Evolutionary conservation across 2,329 filamentous ascomycete species (phyloP), one percentile per base, ranked within the genome.

Genomic region (Penicillium expansum): DNA sequence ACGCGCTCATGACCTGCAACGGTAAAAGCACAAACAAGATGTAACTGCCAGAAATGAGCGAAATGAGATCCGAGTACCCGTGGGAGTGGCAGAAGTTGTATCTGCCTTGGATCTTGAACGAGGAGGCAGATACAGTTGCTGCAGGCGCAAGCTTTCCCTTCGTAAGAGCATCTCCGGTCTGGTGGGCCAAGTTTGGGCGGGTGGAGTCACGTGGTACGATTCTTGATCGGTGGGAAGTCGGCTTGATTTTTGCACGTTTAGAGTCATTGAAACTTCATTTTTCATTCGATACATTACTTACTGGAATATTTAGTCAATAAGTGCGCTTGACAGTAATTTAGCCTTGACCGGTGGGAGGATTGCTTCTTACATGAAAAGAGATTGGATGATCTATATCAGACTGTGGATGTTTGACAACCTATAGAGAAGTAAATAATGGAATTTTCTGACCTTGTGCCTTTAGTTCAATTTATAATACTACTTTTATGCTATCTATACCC

Each of bases 1-100:
- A 51, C 56, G 22, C 55, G 56, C 56, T 55, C 56, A 58, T 58
- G 56, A 58, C 56, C 56, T 50, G 51, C 54, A 52, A 33, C 39
- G 45, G 45, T 45, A 35, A 44, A 44, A 53, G 56, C 39, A 39
- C 22, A 35, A 48, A 47, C 18, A 55, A 32, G n/a, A 50, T 45
- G n/a, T 39, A 33, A 35, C 22, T 13, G 44, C 14, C 39, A 38
- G 20, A 39, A 44, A 55, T 41, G 56, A 58, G 44, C 33, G 52
- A 45, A 29, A 27, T 24, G 22, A 35, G 27, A 49, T 50, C 24
- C 52, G 18, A 44, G 27, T 33, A 35, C 3, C 24, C 10, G 44
- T 39, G 14, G 18, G 14, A 20, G 18, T 50, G 41, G 38, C 56
- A 55, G 39, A 55, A 20, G 41, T 30, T 49, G 56, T 54, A 57